Conservation (phyloP, 2,329 filamentous ascomycete genomes). For the Colletotrichum sublineola region DNA sequence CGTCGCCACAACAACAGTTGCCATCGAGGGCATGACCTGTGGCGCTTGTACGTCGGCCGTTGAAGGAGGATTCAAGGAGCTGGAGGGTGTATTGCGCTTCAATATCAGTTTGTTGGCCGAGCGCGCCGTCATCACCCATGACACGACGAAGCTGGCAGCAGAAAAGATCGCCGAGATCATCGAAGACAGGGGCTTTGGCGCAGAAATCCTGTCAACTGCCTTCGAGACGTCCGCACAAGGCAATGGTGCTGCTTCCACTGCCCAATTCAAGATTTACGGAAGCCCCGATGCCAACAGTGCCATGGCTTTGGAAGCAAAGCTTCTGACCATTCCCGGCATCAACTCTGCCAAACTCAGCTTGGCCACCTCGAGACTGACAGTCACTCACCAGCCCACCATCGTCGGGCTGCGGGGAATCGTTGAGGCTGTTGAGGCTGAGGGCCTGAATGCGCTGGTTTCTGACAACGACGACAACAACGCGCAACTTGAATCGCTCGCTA, state of each 20-base stretch:
- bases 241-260: slow-evolving; percentile 65
- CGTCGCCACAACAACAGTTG: slow-evolving; percentile 82
- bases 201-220: slow-evolving; percentile 82
- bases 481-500: slow-evolving; percentile 93
- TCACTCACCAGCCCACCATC: slow-evolving; percentile 78
- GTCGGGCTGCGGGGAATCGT: slow-evolving; percentile 87
- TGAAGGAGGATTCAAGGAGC: slow-evolving; percentile 81
- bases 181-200: slow-evolving; percentile 91
- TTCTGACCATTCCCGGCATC: slow-evolving; percentile 78
- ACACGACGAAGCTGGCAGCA: slow-evolving; percentile 76
- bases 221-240: slow-evolving; percentile 60
- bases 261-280: slow-evolving; percentile 89
- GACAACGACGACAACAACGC: slow-evolving; percentile 97
- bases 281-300: slow-evolving; percentile 79
- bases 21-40: slow-evolving; percentile 97
- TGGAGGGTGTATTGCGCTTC: slow-evolving; percentile 87
- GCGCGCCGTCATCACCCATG: slow-evolving; percentile 88
- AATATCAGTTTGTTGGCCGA: slow-evolving; percentile 96
- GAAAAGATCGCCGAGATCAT: slow-evolving; percentile 86
- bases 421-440: slow-evolving; percentile 82
- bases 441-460: slow-evolving; percentile 89
- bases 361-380: slow-evolving; percentile 77
- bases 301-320: slow-evolving; percentile 75
- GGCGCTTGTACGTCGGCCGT: slow-evolving; percentile 95
- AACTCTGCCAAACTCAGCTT: slow-evolving; percentile 80